A percentile compares a stretch with the other conserved stretches of the same genome.
Evolutionary conservation across 2,329 filamentous ascomycete genomes (phyloP).

Genomic region (Elsinoe perseae): DNA sequence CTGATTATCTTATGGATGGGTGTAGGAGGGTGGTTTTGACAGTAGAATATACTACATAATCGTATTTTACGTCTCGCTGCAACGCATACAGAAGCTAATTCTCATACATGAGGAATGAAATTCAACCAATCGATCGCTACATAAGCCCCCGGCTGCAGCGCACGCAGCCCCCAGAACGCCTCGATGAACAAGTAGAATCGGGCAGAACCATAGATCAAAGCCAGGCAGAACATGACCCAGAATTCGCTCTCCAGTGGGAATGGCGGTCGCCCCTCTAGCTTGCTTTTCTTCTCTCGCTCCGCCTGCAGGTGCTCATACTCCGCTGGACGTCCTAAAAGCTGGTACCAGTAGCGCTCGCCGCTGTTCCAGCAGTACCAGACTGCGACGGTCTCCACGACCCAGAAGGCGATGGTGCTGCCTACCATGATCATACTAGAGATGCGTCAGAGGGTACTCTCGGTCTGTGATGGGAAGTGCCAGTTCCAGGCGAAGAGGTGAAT

Average conservation of each 20-base stretch:
- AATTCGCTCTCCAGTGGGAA: neutral
- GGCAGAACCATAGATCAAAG: neutral
- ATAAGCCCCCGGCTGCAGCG: neutral
- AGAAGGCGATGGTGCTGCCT: slow-evolving; percentile 26
- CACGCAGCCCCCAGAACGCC: neutral
- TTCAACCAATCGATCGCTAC: slow-evolving; percentile 2
- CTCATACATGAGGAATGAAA: slow-evolving; percentile 2
- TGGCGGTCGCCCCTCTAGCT: slow-evolving; percentile 19
- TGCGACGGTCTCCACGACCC: slow-evolving; percentile 28
- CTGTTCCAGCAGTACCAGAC: slow-evolving; percentile 26
- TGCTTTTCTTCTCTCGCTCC: slow-evolving; percentile 20
- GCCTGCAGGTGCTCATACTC: slow-evolving; percentile 17
- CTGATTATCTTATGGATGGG: slow-evolving; percentile 8
- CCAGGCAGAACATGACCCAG: neutral
- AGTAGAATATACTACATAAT: neutral
- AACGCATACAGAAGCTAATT: too few relatives aligned
- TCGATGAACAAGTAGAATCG: neutral
- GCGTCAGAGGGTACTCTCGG: neutral
- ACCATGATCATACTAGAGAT: slow-evolving; percentile 14
- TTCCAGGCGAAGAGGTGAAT: slow-evolving; percentile 18
- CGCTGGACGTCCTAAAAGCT: slow-evolving; percentile 16
- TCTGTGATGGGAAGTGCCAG: neutral
- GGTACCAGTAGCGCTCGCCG: slow-evolving; percentile 22
- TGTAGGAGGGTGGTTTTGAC: slow-evolving; percentile 4
- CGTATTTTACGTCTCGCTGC: neutral